phyloP scores from a whole-genome alignment of 139 green algal genomes.

The Pleodorina starrii region DNA sequence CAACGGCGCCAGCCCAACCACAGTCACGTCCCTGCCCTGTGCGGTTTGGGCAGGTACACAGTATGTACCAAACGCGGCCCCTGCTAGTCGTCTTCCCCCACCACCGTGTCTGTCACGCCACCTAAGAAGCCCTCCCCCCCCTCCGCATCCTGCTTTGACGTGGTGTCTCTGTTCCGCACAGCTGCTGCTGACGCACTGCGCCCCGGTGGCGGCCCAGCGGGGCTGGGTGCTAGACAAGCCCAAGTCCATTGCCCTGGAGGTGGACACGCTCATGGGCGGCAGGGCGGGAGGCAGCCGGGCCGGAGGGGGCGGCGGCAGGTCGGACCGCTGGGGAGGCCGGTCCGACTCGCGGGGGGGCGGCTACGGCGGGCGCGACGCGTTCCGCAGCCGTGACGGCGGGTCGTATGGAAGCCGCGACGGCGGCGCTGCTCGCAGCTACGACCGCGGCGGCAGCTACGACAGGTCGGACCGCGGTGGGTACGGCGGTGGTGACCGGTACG shows the following conservation, averaged over 20 bases:
- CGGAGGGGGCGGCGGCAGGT: slow-evolving; percentile 16
- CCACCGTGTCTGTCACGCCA: background rate
- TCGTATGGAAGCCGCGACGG: background rate
- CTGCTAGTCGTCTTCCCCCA: no score
- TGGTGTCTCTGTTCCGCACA: no score
- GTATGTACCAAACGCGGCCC: no score
- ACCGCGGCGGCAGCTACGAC: background rate
- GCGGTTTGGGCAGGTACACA: no score
- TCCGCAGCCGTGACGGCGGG: slow-evolving; percentile 29
- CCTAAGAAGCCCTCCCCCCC: background rate
- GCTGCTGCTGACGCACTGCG: slow-evolving; percentile 17
- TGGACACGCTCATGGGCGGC: slow-evolving; percentile 51
- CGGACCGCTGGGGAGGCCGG: slow-evolving; percentile 7
- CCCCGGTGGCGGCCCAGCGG: background rate
- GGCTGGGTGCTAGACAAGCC: slow-evolving; percentile 59
- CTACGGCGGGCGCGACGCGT: slow-evolving; percentile 15
- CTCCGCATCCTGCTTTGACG: background rate
- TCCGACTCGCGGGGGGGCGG: slow-evolving; percentile 8
- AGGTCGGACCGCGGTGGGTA: background rate
- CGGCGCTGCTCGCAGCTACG: background rate
- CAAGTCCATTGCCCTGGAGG: slow-evolving; percentile 59
- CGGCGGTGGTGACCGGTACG: background rate
- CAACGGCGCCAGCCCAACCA: no score
- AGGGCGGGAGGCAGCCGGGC: slow-evolving; percentile 17
- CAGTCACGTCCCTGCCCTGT: no score